Evolutionary conservation across 2,329 filamentous ascomycete genomes (phyloP).

Genomic region (Claviceps sp.): DNA sequence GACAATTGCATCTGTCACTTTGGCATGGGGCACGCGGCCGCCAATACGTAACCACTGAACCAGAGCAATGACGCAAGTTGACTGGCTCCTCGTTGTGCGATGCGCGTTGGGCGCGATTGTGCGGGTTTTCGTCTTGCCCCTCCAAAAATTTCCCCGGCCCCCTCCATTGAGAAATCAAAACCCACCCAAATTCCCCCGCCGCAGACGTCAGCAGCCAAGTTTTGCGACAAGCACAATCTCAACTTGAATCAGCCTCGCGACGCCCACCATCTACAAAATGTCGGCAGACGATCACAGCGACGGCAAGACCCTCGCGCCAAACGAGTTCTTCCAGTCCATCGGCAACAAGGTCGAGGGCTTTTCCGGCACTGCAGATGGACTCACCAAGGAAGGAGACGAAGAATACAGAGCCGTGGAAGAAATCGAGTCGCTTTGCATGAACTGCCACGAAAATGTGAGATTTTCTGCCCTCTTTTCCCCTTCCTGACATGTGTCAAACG

Average conservation of each 20-base stretch:
- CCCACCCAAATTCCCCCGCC: too few species aligned
- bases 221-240: neutral
- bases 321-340: slow-evolving; percentile 49
- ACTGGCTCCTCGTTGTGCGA: too few species aligned
- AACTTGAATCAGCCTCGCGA: neutral
- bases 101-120: too few species aligned
- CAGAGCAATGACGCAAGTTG: too few species aligned
- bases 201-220: neutral
- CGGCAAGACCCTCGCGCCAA: slow-evolving; percentile 24
- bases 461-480: neutral
- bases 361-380: slow-evolving; percentile 24
- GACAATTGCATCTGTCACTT: too few species aligned
- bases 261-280: slow-evolving; percentile 20
- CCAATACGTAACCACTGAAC: too few species aligned
- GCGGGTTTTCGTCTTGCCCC: too few species aligned
- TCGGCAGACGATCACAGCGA: slow-evolving; percentile 24
- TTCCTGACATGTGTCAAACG: neutral
- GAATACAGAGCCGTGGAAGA: slow-evolving; percentile 48
- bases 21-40: too few species aligned
- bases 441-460: slow-evolving; percentile 64
- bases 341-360: slow-evolving; percentile 46
- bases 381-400: slow-evolving; percentile 18
- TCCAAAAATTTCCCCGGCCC: too few species aligned
- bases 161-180: too few species aligned
- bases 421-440: slow-evolving; percentile 76